phyloP scores from a whole-genome alignment of 805 yeast species.

The Ogataea paradorogensis region DNA sequence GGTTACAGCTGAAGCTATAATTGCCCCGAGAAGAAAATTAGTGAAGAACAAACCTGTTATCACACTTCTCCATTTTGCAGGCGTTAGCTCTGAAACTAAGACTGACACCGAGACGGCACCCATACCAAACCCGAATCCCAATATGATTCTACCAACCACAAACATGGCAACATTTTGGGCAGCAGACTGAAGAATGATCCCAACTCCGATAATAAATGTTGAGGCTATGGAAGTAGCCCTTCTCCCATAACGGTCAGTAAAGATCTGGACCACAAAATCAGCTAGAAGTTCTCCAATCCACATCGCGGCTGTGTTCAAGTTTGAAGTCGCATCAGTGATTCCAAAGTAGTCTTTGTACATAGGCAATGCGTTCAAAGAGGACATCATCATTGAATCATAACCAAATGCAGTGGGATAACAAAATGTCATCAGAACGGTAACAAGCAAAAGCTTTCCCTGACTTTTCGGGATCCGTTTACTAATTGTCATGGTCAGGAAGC shows the following conservation, averaged over 20 bases:
- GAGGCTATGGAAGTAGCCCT: conserved; percentile 53
- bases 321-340: conserved; percentile 9
- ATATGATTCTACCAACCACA: conserved; percentile 39
- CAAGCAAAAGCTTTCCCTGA: conserved; percentile 1
- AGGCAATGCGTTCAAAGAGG: conserved; percentile 14
- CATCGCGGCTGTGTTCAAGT: conserved; percentile 18
- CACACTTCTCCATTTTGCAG: conserved; percentile 26
- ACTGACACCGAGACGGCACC: conserved; percentile 28
- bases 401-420: conserved; percentile 14
- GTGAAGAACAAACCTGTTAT: conserved; percentile 40
- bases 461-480: neutral
- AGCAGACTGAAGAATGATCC: conserved; percentile 49
- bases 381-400: conserved; percentile 29
- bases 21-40: conserved; percentile 44
- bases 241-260: conserved; percentile 44
- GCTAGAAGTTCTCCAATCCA: conserved; percentile 28
- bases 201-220: conserved; percentile 47
- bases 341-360: conserved; percentile 14
- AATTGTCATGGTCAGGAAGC: neutral
- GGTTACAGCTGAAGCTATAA: conserved; percentile 41
- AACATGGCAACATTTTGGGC: conserved; percentile 28
- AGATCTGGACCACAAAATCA: conserved; percentile 1
- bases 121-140: conserved; percentile 19
- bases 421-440: conserved; percentile 9
- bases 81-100: conserved; percentile 31